Base-by-base conservation (phyloP, 192 early-diverging fungal species). In the Piromyces finnis region DNA sequence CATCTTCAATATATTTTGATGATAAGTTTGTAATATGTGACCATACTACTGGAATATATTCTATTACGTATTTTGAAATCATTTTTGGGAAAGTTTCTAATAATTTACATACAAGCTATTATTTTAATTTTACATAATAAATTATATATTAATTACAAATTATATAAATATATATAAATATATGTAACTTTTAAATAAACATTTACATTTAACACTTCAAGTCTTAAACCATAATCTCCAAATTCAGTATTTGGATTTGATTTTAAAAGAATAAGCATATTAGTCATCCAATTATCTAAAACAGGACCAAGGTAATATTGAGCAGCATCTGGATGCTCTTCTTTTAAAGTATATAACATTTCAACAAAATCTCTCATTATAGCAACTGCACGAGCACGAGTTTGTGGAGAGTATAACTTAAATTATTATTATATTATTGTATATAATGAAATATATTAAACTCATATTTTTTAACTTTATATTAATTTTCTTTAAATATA, bases 291-390 rank as follows among this genome's bases (percentile, higher is more conserved):
- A 77, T 91, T 85, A 26, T 89, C 87, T 36, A 97, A 86, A 68
- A 95, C 87, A 0, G 95, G 95, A 16, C 87, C 88, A 32, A 95
- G 84, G 78, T 93, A 94, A 6, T 87, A 86, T 32, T 90, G 87
- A 4, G 92, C 90, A 77, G 89, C 89, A 12, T 90, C 84, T 5
- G 93, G 92, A 82, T 94, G 91, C 41, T 92, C 92, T 32, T 90
- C 90, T 36, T 94, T 90, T 78, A 97, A 90, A 78, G 90, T 93
- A 80, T 90, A 88, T 30, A 97, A 82, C 85, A 94, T 95, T 80
- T 96, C 93, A 14, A 96, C 86, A 79, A 94, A 94, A 79, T 94
- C 93, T 37, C 89, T 87, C 84, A 97, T 94, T 59, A 98, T 93
- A 28, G 89, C 84, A 15, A 95, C 90, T 1, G 94, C 92, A 77